These are phyloP conservation scores for Colletotrichum viniferum DNA, from an alignment of 2,329 filamentous ascomycete species.

Conservation along the genomic window DNA sequence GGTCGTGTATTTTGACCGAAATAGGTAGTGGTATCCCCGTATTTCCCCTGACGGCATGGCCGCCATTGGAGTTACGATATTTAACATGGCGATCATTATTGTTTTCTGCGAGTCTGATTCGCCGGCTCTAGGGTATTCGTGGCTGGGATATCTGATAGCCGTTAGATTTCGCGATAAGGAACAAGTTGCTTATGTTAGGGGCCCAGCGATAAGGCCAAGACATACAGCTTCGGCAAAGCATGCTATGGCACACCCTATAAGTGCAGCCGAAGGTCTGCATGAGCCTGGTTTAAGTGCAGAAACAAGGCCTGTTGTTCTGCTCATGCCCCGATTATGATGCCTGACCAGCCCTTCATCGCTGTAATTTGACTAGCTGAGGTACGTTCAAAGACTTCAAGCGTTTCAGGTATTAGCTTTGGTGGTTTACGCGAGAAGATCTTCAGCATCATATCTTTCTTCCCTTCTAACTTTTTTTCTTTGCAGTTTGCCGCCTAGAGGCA, in stretches of 20 bases:
- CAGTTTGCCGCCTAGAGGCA: too few species aligned
- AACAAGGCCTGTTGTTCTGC: neutral
- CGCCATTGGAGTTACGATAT: neutral
- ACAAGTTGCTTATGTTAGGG: neutral
- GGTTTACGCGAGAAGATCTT: too few species aligned
- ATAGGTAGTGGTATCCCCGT: neutral
- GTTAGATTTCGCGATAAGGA: neutral
- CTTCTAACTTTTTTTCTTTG: too few species aligned
- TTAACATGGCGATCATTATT: neutral
- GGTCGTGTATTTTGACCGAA: neutral
- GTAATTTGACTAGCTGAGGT: too few species aligned
- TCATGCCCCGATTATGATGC: neutral
- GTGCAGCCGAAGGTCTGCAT: neutral
- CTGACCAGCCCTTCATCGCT: neutral
- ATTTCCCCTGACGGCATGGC: neutral
- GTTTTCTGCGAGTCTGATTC: neutral
- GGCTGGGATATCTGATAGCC: neutral
- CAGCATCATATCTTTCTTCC: too few species aligned
- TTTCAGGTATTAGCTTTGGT: too few species aligned
- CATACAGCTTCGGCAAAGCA: neutral
- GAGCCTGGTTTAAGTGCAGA: fast-evolving
- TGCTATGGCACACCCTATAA: neutral
- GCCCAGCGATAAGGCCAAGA: neutral
- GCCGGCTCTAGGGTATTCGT: neutral
- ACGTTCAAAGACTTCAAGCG: too few species aligned